Percentiles rank a stretch among this genome's conserved stretches.
These are phyloP conservation scores for Obba rivulosa DNA, from an alignment of 768 basidiomycete genomes.

Conservation along the genomic window DNA sequence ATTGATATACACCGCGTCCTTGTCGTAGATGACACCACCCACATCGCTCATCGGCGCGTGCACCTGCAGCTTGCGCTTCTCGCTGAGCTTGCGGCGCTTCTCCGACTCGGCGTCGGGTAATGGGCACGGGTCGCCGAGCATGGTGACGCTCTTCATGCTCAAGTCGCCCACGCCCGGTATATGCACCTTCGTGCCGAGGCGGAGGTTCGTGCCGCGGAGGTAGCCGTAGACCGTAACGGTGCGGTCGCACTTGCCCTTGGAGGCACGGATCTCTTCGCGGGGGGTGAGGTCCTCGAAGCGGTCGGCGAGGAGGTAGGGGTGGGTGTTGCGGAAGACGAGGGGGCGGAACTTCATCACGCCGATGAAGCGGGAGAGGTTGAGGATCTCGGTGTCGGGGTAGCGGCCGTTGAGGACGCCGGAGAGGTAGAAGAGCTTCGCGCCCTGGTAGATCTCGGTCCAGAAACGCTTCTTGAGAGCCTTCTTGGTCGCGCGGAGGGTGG, in stretches of 20 bases:
- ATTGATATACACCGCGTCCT: conserved; percentile 97
- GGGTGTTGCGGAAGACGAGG: conserved; percentile 89
- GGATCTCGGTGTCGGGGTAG: conserved; percentile 94
- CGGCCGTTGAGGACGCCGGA: conserved; percentile 96
- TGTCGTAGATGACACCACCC: conserved; percentile 95
- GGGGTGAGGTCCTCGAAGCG: conserved; percentile 93
- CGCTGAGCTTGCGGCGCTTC: conserved; percentile 81
- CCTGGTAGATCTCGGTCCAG: conserved; percentile 99
- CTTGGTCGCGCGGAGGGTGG: conserved; percentile 83
- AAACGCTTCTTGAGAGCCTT: conserved; percentile 95
- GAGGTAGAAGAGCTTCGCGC: conserved; percentile 96
- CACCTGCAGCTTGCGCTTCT: conserved; percentile 87
- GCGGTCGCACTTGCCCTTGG: conserved; percentile 89
- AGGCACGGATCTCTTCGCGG: conserved; percentile 70
- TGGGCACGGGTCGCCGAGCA: conserved; percentile 92
- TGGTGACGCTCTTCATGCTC: conserved; percentile 63
- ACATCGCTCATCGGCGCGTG: conserved; percentile 99
- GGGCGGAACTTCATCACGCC: conserved; percentile 99
- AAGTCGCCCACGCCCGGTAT: conserved; percentile 95
- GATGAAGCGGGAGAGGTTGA: conserved; percentile 94
- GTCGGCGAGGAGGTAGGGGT: conserved; percentile 93
- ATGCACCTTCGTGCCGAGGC: conserved; percentile 74
- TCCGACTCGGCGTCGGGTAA: conserved; percentile 88
- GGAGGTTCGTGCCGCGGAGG: conserved; percentile 83
- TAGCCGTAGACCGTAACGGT: conserved; percentile 94